Conservation (phyloP, 129 eudicot genomes). For the Cynara cardunculus region DNA sequence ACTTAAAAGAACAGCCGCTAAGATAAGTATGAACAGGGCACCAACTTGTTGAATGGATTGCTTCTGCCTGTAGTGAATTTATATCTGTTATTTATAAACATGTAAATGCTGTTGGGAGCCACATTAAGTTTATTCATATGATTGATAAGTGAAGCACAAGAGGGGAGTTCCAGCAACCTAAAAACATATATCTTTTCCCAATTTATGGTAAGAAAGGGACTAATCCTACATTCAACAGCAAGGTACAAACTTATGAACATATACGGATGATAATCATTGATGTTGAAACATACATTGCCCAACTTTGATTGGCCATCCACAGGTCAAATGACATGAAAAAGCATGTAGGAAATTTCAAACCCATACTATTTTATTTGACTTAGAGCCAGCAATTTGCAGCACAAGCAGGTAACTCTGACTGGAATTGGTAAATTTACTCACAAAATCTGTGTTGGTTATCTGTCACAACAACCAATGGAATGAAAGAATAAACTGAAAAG, state of each 20-base stretch:
- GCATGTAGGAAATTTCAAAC: not conserved
- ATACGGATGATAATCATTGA: not conserved
- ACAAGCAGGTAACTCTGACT: not conserved
- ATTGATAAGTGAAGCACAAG: not conserved
- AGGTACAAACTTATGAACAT: not conserved
- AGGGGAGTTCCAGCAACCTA: not conserved
- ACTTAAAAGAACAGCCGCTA: conserved; percentile 91
- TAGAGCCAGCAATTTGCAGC: not conserved
- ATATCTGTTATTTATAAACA: conserved; percentile 10
- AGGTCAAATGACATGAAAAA: not conserved
- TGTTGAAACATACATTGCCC: not conserved
- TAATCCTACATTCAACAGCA: not conserved
- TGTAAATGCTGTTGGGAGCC: not conserved
- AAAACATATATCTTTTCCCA: not conserved
- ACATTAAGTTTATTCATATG: not conserved
- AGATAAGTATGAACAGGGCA: conserved; percentile 78
- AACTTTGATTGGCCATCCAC: not conserved
- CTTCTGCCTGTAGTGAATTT: conserved; percentile 56
- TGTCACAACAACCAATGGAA: too few species aligned
- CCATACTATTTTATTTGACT: not conserved
- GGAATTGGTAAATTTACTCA: too few species aligned
- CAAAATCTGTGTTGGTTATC: too few species aligned
- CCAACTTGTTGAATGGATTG: conserved; percentile 96
- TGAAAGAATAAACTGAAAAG: too few species aligned
- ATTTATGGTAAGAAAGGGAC: not conserved